Conservation (phyloP, 352 stramenopile genomes). For the Phytopythium mirpurense region DNA sequence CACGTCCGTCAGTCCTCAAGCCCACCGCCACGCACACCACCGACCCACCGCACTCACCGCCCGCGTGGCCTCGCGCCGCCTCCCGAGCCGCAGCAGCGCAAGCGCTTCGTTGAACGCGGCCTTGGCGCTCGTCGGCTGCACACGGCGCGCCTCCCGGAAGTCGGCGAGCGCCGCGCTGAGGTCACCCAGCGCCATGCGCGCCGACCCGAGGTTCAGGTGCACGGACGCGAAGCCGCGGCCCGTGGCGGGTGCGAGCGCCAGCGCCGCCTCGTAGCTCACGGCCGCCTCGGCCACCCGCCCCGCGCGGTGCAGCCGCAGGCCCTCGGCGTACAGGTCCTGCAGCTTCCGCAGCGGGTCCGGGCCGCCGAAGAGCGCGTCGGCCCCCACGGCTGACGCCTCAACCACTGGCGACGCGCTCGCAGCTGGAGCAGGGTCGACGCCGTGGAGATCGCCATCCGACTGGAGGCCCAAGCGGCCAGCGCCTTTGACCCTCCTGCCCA, state of each 20-base stretch:
- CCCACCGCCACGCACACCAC: no score
- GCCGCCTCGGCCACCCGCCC: slow-evolving; percentile 41
- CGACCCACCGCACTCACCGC: slow-evolving; percentile 30
- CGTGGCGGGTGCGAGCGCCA: slow-evolving; percentile 20
- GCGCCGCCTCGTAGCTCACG: slow-evolving; percentile 42
- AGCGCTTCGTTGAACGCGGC: slow-evolving; percentile 54
- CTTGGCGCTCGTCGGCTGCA: slow-evolving; percentile 55
- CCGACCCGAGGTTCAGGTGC: slow-evolving; percentile 65
- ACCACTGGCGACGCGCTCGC: not conserved
- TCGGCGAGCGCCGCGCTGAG: slow-evolving; percentile 27
- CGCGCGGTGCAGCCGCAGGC: slow-evolving; percentile 48
- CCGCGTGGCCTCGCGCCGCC: slow-evolving; percentile 17
- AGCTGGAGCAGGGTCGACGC: no score
- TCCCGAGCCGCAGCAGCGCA: slow-evolving; percentile 34
- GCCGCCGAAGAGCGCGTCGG: slow-evolving; percentile 3
- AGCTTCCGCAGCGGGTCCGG: slow-evolving; percentile 26
- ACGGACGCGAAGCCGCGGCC: slow-evolving; percentile 52
- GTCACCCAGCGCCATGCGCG: slow-evolving; percentile 33
- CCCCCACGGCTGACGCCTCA: slow-evolving; percentile 1
- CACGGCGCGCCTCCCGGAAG: slow-evolving; percentile 34
- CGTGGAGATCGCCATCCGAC: no score
- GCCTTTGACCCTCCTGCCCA: no score
- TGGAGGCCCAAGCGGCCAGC: no score
- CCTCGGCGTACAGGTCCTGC: slow-evolving; percentile 54
- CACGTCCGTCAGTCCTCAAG: not conserved